These are phyloP conservation scores for Diatrype stigma DNA, from an alignment of 2,329 filamentous ascomycete species.

Conservation along the genomic window DNA sequence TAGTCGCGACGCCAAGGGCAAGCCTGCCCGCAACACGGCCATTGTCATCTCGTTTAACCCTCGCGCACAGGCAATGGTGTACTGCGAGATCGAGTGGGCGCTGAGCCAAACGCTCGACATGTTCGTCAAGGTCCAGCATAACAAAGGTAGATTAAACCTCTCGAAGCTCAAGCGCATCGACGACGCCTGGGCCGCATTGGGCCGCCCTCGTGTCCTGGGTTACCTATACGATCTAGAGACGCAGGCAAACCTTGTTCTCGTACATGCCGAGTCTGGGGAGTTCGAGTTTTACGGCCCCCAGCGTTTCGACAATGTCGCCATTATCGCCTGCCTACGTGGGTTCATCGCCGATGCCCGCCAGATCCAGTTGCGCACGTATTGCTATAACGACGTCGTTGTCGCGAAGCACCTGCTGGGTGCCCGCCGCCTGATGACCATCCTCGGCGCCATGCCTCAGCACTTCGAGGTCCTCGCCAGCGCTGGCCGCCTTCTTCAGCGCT, in stretches of 20 bases:
- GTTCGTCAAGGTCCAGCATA: slow-evolving; percentile 50
- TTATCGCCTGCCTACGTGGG: slow-evolving; percentile 40
- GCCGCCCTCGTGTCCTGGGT: slow-evolving; percentile 50
- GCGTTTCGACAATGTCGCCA: slow-evolving; percentile 38
- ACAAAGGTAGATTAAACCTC: slow-evolving; percentile 49
- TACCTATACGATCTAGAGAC: slow-evolving; percentile 59
- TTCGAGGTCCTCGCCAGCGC: too few relatives aligned
- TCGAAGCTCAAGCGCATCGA: slow-evolving; percentile 48
- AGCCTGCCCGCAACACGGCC: too few relatives aligned
- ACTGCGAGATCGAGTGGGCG: slow-evolving; percentile 55
- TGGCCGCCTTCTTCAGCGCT: too few relatives aligned
- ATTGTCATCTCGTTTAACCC: slow-evolving; percentile 45
- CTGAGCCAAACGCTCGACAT: slow-evolving; percentile 47
- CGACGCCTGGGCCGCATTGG: slow-evolving; percentile 48
- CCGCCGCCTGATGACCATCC: too few relatives aligned
- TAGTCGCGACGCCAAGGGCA: too few relatives aligned
- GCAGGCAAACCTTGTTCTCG: slow-evolving; percentile 45
- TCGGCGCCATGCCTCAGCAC: too few relatives aligned
- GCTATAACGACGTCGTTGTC: background rate
- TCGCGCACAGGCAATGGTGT: slow-evolving; percentile 55
- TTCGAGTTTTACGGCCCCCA: slow-evolving; percentile 52
- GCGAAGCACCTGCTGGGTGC: background rate
- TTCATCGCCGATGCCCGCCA: slow-evolving; percentile 50
- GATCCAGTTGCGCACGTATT: slow-evolving; percentile 48
- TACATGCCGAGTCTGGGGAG: slow-evolving; percentile 37